Base-by-base conservation (phyloP, 768 basidiomycete genomes). In the Mycena galopus region DNA sequence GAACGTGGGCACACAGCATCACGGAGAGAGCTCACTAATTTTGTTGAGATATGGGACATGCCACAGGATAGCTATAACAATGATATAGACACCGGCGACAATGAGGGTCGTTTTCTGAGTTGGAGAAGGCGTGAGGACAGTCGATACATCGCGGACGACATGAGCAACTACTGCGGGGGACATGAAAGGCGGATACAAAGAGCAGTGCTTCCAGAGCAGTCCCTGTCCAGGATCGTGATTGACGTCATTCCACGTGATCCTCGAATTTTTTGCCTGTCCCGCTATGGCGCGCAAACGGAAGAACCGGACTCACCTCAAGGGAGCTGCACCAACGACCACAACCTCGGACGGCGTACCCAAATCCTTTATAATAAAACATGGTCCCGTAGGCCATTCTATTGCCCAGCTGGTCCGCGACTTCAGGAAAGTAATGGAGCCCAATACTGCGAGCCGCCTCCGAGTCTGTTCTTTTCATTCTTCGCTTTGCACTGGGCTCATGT, bases 311-410 rank as follows among this genome's bases (percentile, higher is more conserved):
- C 94, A 96, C 84, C 84, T 94, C 79, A 95, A 94, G 77, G 89
- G 87, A 16, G 82, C 84, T 50, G 80, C 81, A 2, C 80, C 85
- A 16, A 66, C 78, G 35, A 79, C 81, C 16, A 78, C 79, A 25
- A 69, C 70, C 30, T 69, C 71, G 27, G 78, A 82, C 2, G 84
- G 81, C 69, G 83, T 83, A 0, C 97, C 97, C 5, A 97, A 94
- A 84, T 96, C 96, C 0, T 99, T 99, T 78, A 94, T 99, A 70
- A 94, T 99, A 80, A 97, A 97, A 81, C 95, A 97, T 84, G 98
- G 98, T 47, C 91, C 92, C 68, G 96, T 99, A 33, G 97, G 98
- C 23, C 86, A 89, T 59, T 96, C 95, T 10, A 85, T 98, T 67
- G 84, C 91, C 6, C 95, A 96, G 78, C 92, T 99, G 42, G 97